These are phyloP conservation scores for Fraxinus ornus DNA, from an alignment of 305 asterid species.

Conservation along the genomic window DNA sequence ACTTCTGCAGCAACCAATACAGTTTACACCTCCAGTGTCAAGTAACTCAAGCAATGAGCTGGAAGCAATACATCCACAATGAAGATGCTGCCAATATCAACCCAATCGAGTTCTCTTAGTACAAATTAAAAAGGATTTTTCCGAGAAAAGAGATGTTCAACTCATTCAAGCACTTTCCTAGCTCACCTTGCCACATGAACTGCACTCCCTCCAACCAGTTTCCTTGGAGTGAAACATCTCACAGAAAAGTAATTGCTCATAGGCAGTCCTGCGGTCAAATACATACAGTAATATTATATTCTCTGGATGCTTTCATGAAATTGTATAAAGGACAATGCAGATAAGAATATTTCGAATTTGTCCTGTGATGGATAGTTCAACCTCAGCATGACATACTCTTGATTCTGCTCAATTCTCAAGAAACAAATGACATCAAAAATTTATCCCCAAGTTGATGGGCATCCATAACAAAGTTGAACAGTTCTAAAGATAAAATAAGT, in stretches of 20 bases:
- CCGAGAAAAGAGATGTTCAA: background rate
- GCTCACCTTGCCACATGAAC: constrained; percentile 80
- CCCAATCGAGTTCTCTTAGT: constrained; percentile 15
- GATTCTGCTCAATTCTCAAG: background rate
- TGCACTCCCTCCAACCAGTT: constrained; percentile 91
- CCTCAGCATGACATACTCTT: constrained; percentile 2
- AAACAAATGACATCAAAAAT: background rate
- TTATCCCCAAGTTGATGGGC: constrained; percentile 9
- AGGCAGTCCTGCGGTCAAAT: constrained; percentile 58
- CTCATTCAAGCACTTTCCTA: background rate
- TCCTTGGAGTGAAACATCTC: constrained; percentile 80
- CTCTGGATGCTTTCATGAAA: constrained; percentile 6
- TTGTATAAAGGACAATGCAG: background rate
- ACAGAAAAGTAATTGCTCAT: constrained; percentile 71
- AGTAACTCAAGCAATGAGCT: constrained; percentile 66
- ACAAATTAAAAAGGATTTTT: constrained; percentile 7
- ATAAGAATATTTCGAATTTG: background rate
- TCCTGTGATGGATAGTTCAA: constrained; percentile 8
- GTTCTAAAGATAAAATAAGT: background rate
- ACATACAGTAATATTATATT: constrained; percentile 21
- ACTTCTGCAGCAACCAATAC: constrained; percentile 61
- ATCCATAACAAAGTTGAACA: background rate
- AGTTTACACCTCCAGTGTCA: constrained; percentile 74
- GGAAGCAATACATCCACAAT: constrained; percentile 93
- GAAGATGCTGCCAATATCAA: constrained; percentile 67